Evolutionary conservation across 306 rosid species (phyloP), one percentile per base, ranked within the genome.

Genomic region (Rosa persica): DNA sequence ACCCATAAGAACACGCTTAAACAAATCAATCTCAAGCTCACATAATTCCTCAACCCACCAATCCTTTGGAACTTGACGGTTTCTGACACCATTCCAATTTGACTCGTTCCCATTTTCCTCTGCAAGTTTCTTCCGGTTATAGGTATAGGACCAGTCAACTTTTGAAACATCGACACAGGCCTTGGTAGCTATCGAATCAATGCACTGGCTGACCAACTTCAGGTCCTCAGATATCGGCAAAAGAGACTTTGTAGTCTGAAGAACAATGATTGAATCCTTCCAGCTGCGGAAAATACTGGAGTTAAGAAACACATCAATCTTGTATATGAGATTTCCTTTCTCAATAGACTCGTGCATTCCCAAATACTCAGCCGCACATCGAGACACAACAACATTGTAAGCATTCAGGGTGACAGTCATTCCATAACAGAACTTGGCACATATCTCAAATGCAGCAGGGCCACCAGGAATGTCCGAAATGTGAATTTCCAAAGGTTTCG

Each of bases 31-130:
- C 80, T 93, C 97, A 67, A 96, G 99, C 82, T 96, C 98, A 54
- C 97, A 96, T 77, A 96, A 81, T 79, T 93, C 98, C 85, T 90
- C 98, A 78, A 91, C 97, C 99, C 99, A 96, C 99, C 99, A 96
- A 82, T 93, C 99, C 71, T 83, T 89, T 46, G 98, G 99, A 83
- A 96, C 99, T 34, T 74, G 73, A 40, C 93, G 89, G 75, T 80
- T 87, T 85, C 91, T 87, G 68, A 86, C 75, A 36, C 90, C 92
- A 68, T 86, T 87, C 84, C 81, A 89, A 79, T 87, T 85, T 52
- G 85, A 83, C 74, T 88, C 90, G 13, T 82, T 80, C 77, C 89
- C 92, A 5, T 88, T 95, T 81, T 93, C 98, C 85, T 96, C 98
- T 0, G 84, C 88, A 7, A 96, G 88, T 86, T 91, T 96, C 87